Conservation (phyloP, 176 grass and related monocot species). For the Lolium perenne region DNA sequence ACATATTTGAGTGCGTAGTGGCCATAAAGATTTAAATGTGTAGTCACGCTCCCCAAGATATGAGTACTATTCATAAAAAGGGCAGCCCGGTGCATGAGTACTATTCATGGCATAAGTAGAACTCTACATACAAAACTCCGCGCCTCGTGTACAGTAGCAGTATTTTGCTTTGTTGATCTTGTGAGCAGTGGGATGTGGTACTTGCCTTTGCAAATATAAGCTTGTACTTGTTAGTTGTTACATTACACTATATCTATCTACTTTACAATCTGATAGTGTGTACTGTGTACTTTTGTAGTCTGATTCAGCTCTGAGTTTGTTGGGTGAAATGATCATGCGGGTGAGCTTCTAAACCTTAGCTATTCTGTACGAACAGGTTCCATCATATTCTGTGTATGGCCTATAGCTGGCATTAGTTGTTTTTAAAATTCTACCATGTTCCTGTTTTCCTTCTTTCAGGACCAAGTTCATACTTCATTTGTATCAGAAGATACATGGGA, state of each 20-base stretch:
- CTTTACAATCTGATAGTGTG: constrained; percentile 28
- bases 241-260: constrained; percentile 20
- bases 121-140: not conserved
- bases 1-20: constrained; percentile 3
- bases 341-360: constrained; percentile 49
- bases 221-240: constrained; percentile 30
- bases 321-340: constrained; percentile 72
- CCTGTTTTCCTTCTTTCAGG: constrained; percentile 63
- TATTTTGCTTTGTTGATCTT: constrained; percentile 19
- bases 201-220: constrained; percentile 21
- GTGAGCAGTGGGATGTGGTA: not conserved
- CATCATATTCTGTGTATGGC: constrained; percentile 23
- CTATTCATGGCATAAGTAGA: constrained; percentile 3
- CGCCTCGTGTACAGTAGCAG: not conserved
- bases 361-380: not conserved
- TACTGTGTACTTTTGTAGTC: constrained; percentile 59
- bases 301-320: constrained; percentile 70
- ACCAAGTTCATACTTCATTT: constrained; percentile 71
- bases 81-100: not conserved
- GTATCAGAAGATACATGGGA: constrained; percentile 90
- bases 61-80: not conserved
- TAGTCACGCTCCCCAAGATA: not conserved
- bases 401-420: constrained; percentile 31
- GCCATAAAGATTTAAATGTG: not conserved
- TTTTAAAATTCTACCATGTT: constrained; percentile 33